phyloP scores from a whole-genome alignment of 164 flowering plant genomes.

The Macadamia tetraphylla region DNA sequence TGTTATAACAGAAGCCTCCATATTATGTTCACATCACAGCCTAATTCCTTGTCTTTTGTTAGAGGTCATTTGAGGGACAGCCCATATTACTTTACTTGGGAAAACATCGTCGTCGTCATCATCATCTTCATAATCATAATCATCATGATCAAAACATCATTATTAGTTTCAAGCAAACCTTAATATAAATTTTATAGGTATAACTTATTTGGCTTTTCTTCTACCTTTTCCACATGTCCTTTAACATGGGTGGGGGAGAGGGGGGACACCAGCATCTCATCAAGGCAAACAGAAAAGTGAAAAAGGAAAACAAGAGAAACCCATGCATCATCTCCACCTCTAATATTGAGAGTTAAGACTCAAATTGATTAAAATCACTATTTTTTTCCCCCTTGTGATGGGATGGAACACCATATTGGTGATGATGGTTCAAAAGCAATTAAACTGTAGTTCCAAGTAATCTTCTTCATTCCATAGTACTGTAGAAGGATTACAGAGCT shows the following conservation, averaged over 20 bases:
- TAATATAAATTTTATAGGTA: no score
- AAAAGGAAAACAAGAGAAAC: no score
- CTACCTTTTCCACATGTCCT: conserved; percentile 11
- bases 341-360: conserved; percentile 5
- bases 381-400: no score
- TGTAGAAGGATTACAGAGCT: conserved; percentile 1
- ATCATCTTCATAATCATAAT: no score
- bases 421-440: conserved; percentile 12
- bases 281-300: conserved; percentile 12
- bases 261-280: conserved; percentile 6
- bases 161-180: no score
- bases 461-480: neutral
- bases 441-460: conserved; percentile 8
- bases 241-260: conserved; percentile 18
- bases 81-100: neutral
- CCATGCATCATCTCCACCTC: conserved; percentile 6
- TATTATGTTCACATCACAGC: neutral
- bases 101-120: neutral
- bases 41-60: neutral
- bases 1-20: no score
- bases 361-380: conserved; percentile 19
- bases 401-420: no score
- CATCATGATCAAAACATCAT: no score
- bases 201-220: conserved; percentile 27
- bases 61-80: neutral